Evolutionary conservation across 192 early-diverging fungal species (phyloP), one percentile per base, ranked within the genome.

Genomic region (Backusella liffmaniae): DNA sequence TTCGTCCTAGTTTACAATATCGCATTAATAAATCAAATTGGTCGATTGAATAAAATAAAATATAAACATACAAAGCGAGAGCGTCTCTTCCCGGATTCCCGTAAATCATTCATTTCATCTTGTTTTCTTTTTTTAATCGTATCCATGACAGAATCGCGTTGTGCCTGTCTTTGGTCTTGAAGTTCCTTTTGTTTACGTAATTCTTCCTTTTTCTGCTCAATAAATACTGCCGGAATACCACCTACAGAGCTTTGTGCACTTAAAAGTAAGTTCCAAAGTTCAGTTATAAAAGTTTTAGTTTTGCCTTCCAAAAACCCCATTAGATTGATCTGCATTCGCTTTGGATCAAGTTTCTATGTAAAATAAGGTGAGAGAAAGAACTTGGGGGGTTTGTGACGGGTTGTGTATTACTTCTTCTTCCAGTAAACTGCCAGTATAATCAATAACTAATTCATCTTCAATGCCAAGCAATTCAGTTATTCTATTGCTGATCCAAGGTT

Each of bases 401-500:
- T 44, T 44, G 42, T 12, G 13, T 44, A 77, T 76, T 85, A 92
- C 91, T 81, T 87, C 74, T 30, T 90, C 90, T 74, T 97, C 92
- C 37, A 99, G 85, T 82, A 96, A 86, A 35, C 91, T 90, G 73
- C 93, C 90, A 3, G 97, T 86, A 80, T 92, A 96, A 49, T 96
- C 94, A 67, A 95, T 87, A 5, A 98, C 86, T 23, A 99, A 90
- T 73, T 99, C 98, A 79, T 99, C 98, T 66, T 99, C 98, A 34
- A 96, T 86, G 2, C 95, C 96, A 35, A 99, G 86, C 7, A 96
- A 76, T 34, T 93, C 85, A 51, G 84, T 87, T 21, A 97, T 83
- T 76, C 88, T 88, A 70, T 83, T 83, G 0, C 89, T 84, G 53
- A 99, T 92, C 98, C 98, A 99, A 1, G 92, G 94, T 79, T 91